Base-by-base conservation (phyloP, 805 yeast genomes). In the Wickerhamiella shivajii region DNA sequence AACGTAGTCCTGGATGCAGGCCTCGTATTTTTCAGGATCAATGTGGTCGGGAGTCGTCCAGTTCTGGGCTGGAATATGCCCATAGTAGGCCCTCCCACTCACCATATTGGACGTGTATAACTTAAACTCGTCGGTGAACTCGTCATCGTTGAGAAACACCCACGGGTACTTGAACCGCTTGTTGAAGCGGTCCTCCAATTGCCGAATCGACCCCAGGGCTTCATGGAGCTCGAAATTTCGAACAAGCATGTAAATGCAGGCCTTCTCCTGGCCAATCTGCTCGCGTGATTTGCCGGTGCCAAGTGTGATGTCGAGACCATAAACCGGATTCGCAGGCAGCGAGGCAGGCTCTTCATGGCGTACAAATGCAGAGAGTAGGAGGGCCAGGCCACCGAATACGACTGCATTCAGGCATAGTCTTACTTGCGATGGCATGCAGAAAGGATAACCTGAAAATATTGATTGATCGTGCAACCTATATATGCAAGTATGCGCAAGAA, bases 121-220 rank as follows among this genome's bases (percentile, higher is more conserved):
- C 47, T 71, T 80, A 56, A 90, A 87, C 46, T 81, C 90, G 2
- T 80, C 84, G 33, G 71, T 64, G 58, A 87, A 90, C 30, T 67
- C 76, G 38, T 74, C 83, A 53, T 87, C 95, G 55, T 87, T 87
- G 47, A 87, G 64, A 55, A 87, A 90, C 18, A 84, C 90, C 96
- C 97, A 87, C 46, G 92, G 96, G 52, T 87, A 87, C 42, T 78
- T 66, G 59, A 60, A 85, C 30, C 78, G 66, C 12, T 59, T 52
- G 62, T 87, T 87, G 65, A 90, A 87, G 42, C 95, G 65, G 55
- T 84, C 96, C 58, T 87, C 96, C 35, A 85, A 68, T 64, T 78
- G 70, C 47, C 93, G 64, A 69, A 84, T 83, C 14, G 93, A 70
- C 27, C 56, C 51, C 28, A 84, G 53, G 0, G 90, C 93, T 1